A percentile compares a stretch with the other conserved stretches of the same genome.
These are phyloP conservation scores for Trichophaea hybrida DNA, from an alignment of 2,329 filamentous ascomycete species.

Conservation along the genomic window DNA sequence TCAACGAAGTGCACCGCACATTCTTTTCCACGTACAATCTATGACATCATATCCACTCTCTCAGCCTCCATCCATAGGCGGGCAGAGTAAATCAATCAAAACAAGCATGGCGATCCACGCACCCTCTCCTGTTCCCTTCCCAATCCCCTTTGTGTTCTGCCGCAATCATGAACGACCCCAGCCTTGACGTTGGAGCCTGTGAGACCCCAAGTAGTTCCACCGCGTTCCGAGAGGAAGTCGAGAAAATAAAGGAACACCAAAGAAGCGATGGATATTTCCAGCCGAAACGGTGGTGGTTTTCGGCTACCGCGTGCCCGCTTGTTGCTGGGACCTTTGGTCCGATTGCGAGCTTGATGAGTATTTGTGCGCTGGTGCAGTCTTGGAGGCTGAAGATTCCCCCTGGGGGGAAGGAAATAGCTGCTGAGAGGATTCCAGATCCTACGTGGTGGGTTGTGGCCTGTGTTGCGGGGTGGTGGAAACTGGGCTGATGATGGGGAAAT, in stretches of 20 bases:
- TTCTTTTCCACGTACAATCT: no score
- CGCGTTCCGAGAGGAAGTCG: not conserved
- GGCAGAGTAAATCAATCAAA: not conserved
- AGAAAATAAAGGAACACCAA: not conserved
- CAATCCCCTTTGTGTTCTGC: not conserved
- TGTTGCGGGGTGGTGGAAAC: not conserved
- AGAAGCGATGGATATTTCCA: slow-evolving; percentile 4
- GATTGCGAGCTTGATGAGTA: slow-evolving; percentile 73
- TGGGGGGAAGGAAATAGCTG: slow-evolving; percentile 39
- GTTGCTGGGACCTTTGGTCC: slow-evolving; percentile 74
- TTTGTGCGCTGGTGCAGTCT: slow-evolving; percentile 66
- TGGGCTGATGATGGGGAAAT: slow-evolving; percentile 1
- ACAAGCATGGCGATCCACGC: not conserved
- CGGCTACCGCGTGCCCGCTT: slow-evolving; percentile 49
- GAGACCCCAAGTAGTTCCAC: not conserved
- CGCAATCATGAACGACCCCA: slow-evolving; percentile 21
- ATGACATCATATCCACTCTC: not conserved
- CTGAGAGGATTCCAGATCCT: slow-evolving; percentile 51
- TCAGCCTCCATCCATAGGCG: not conserved
- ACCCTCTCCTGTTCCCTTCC: not conserved
- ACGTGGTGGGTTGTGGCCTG: slow-evolving; percentile 41
- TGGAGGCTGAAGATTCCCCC: slow-evolving; percentile 51
- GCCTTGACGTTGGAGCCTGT: slow-evolving; percentile 2
- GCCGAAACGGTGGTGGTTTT: slow-evolving; percentile 32
- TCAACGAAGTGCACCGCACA: no score